Base-by-base conservation (phyloP, 2,329 filamentous ascomycete species). In the Neofusicoccum parvum region DNA sequence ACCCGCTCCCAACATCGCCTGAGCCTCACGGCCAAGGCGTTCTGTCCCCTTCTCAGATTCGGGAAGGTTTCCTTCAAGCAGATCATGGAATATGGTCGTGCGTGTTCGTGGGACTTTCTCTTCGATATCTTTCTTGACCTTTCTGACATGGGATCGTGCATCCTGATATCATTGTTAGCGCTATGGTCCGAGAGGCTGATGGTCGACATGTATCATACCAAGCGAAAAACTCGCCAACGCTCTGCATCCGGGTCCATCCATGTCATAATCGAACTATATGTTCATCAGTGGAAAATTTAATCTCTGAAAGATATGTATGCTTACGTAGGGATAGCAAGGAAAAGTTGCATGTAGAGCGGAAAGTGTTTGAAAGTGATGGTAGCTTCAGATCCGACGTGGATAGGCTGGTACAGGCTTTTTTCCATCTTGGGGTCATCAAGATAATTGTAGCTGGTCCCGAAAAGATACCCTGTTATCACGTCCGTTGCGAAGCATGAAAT, bases 391-490 rank as follows among this genome's bases (percentile, higher is more conserved):
- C 69, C 66, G 50, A 70, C 69, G n/a, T 70, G 54, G 15, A 59
- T 59, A 2, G 54, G 54, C 17, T 46, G 39, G 15, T 59, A 59
- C 15, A 59, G 15, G 23, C 67, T 27, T 56, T 37, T 27, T 37
- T 68, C 9, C 54, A 65, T 45, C 34, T 27, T n/a, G 3, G 45
- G 45, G 23, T 59, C 43, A 9, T 70, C 69, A 11, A 73, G 58
- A 17, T 71, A 67, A 4, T 67, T 62, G 53, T 68, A 69, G 9
- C 54, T 27, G 7, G 37, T 41, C 2, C 71, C 71, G 49, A 72
- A 72, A 1, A 67, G 65, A 36, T 70, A 69, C 36, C 67, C 62
- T 5, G 67, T 69, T 3, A 73, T 67, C 10, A 72, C 62, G 54
- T 73, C 72, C 1, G 69, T 68, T 2, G 62, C 48, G 6, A 67